Evolutionary conservation across 495 filamentous ascomycete species (phyloP), one percentile per base, ranked within the genome.

Genomic region (Elaphomyces granulatus): DNA sequence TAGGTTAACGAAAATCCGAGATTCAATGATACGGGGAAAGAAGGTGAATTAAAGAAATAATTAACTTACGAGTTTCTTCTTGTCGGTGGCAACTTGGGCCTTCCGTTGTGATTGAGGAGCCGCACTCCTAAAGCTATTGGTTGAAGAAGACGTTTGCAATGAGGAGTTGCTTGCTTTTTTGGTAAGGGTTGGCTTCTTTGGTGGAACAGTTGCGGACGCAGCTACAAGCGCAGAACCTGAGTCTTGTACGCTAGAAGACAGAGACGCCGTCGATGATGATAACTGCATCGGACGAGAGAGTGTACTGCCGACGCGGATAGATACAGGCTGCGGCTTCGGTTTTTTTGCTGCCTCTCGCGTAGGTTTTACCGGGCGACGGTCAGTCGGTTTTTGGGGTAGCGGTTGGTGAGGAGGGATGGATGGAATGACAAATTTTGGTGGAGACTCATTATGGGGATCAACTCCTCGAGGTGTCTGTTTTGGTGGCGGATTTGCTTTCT

Each of bases 231-330:
- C 51, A 1, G 59, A 53, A 38, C 72, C 61, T 6, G 77, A 71
- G 12, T 85, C 80, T 20, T 75, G 70, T 6, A 72, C 58, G 18
- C 55, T 71, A n/a, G 76, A 70, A 16, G 73, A 61, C 4, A 78
- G 55, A 3, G 71, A 59, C 32, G 63, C 61, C 14, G 74, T 78
- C 3, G 74, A 68, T 8, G 15, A 23, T 8, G 15, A 23, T 12
- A 28, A 28, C 12, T 6, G 23, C 19, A 81, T 59, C 20, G 78
- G 74, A 30, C 83, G 80, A 16, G 78, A 79, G 8, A 74, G 64
- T 30, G 77, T 78, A 34, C 63, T 67, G 31, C 81, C 78, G 19
- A 94, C 78, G 20, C 80, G 74, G 45, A 94, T 88, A 1, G 81
- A 72, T 2, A 85, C 82, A 1, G 82, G 82, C 14, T 77, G 80